Evolutionary conservation across 495 filamentous ascomycete genomes (phyloP).

Genomic region (Tetracladium setigerum): DNA sequence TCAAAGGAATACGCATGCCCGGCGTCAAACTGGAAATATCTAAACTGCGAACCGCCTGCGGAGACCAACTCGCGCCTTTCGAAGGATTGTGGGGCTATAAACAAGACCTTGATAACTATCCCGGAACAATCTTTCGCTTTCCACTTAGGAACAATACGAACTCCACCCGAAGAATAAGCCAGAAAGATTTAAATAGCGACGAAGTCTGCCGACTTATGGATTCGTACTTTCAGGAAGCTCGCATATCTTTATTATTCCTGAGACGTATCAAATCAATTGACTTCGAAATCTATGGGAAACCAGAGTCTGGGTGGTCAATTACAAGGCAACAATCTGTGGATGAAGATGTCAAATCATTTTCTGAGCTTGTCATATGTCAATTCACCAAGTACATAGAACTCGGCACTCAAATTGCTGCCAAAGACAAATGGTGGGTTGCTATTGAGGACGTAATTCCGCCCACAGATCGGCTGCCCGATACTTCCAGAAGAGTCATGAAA

Average conservation of each 20-base stretch:
- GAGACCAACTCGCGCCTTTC: slow-evolving; percentile 33
- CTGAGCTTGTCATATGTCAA: slow-evolving; percentile 8
- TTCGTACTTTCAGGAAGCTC: slow-evolving; percentile 26
- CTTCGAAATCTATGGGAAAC: slow-evolving; percentile 16
- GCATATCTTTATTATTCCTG: slow-evolving; percentile 26
- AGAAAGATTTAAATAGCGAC: slow-evolving; percentile 3
- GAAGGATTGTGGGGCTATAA: slow-evolving; percentile 28
- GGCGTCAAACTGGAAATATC: slow-evolving; percentile 20
- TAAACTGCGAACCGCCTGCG: slow-evolving; percentile 11
- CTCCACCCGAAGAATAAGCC: slow-evolving; percentile 12
- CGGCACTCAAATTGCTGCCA: neutral
- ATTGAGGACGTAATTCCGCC: slow-evolving; percentile 12
- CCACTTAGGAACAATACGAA: slow-evolving; percentile 17
- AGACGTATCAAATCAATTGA: slow-evolving; percentile 18
- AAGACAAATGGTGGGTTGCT: slow-evolving; percentile 24
- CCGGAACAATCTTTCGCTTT: slow-evolving; percentile 36
- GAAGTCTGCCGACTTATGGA: slow-evolving; percentile 11
- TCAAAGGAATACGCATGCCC: slow-evolving; percentile 16
- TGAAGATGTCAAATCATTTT: slow-evolving; percentile 10
- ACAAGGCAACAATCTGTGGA: slow-evolving; percentile 5
- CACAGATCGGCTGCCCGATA: slow-evolving; percentile 11
- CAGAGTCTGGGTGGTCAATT: slow-evolving; percentile 13
- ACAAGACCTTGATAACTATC: slow-evolving; percentile 18
- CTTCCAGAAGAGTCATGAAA: slow-evolving; percentile 21
- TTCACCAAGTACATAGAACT: slow-evolving; percentile 5